phyloP scores from a whole-genome alignment of 371 early-diverging fungal species.

The Lichtheimia ornata region DNA sequence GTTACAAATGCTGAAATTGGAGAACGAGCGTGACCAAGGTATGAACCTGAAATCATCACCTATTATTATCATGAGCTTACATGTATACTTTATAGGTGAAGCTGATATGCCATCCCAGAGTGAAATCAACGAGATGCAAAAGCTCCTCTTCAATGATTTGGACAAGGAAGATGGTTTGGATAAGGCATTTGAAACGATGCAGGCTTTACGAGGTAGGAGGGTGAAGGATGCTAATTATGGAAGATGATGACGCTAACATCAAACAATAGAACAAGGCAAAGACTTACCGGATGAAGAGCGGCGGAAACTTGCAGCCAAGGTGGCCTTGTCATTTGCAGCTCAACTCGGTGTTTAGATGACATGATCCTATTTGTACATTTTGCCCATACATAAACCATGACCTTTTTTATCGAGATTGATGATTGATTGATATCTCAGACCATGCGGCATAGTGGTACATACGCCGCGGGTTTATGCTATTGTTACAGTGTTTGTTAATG shows the following conservation, averaged over 20 bases:
- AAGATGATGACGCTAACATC: background rate
- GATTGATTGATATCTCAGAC: background rate
- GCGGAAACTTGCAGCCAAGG: constrained; percentile 64
- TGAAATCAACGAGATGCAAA: constrained; percentile 55
- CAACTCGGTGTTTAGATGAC: constrained; percentile 33
- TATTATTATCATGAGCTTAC: background rate
- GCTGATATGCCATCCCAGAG: constrained; percentile 40
- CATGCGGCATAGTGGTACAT: background rate
- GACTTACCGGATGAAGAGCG: constrained; percentile 59
- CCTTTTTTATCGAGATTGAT: background rate
- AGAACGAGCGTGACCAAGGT: constrained; percentile 3
- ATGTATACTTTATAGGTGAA: background rate
- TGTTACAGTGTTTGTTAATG: no score
- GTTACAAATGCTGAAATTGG: constrained; percentile 13
- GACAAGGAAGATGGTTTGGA: constrained; percentile 71
- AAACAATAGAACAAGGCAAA: constrained; percentile 54
- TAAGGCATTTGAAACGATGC: constrained; percentile 54
- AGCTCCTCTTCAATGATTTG: constrained; percentile 58
- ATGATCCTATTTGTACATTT: background rate
- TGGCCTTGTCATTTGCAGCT: constrained; percentile 67
- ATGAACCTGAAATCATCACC: background rate
- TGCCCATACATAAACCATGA: background rate
- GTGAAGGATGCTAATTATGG: constrained; percentile 20
- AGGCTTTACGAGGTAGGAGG: constrained; percentile 59
- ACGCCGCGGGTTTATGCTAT: no score